These are phyloP conservation scores for Bromus sterilis DNA, from an alignment of 176 grass and related monocot genomes.

Conservation along the genomic window DNA sequence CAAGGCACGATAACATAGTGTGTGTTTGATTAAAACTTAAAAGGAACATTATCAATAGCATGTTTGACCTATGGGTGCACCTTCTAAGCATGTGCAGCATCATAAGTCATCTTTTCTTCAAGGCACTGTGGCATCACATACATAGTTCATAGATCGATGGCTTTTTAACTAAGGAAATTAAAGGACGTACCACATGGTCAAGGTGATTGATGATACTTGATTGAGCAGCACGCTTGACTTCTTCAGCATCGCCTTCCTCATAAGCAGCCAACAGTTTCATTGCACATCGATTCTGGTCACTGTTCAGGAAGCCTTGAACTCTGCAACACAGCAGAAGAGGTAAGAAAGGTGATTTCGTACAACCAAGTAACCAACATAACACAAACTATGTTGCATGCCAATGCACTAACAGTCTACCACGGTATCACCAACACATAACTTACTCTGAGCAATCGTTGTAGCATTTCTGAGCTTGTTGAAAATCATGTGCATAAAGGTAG, in stretches of 20 bases:
- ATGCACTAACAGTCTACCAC: not conserved
- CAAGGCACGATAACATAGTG: not conserved
- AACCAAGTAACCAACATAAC: not conserved
- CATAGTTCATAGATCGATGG: not conserved
- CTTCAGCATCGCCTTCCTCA: constrained; percentile 82
- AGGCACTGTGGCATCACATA: not conserved
- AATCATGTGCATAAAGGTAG: constrained; percentile 96
- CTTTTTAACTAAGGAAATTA: not conserved
- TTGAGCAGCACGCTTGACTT: constrained; percentile 67
- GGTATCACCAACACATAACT: constrained; percentile 21
- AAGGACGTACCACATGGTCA: constrained; percentile 74
- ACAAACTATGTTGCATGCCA: not conserved
- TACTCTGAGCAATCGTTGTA: constrained; percentile 98
- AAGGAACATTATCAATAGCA: not conserved
- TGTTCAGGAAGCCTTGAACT: constrained; percentile 74
- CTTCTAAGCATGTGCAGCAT: not conserved
- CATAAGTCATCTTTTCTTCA: not conserved
- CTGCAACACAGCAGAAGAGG: constrained; percentile 31
- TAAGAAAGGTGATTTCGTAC: not conserved
- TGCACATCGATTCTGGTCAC: constrained; percentile 80
- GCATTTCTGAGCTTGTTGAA: constrained; percentile 97
- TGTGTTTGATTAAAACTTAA: no score
- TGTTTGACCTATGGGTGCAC: not conserved
- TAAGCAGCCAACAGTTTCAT: constrained; percentile 79
- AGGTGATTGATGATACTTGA: constrained; percentile 78